A percentile compares a stretch with the other conserved stretches of the same genome.
phyloP scores from a whole-genome alignment of 129 eudicot genomes.

The Scalesia atractyloides region DNA sequence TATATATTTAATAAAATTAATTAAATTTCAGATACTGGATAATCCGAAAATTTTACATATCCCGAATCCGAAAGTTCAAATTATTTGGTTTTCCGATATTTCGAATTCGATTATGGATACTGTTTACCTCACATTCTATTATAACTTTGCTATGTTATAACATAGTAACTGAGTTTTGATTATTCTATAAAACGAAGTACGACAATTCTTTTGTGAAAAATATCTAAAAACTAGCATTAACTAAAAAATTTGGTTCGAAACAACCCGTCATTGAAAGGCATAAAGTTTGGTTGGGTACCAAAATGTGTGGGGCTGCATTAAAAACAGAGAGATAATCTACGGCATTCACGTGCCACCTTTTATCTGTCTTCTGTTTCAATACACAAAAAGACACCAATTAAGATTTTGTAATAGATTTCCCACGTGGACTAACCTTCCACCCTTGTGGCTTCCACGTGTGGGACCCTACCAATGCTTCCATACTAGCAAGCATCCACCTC shows the following conservation, averaged over 20 bases:
- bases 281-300: constrained; percentile 17
- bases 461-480: constrained; percentile 33
- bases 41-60: too few relatives aligned
- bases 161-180: too few relatives aligned
- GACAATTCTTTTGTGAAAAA: not conserved
- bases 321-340: constrained; percentile 17
- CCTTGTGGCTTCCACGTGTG: constrained; percentile 41
- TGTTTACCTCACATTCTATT: too few relatives aligned
- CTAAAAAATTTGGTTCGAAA: too few relatives aligned
- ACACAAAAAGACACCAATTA: constrained; percentile 24
- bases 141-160: too few relatives aligned
- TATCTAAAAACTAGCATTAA: not conserved
- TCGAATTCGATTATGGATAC: too few relatives aligned
- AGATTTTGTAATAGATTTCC: constrained; percentile 38
- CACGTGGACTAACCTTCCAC: constrained; percentile 30
- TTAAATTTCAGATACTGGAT: too few relatives aligned
- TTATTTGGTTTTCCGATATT: too few relatives aligned
- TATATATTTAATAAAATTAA: too few relatives aligned
- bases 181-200: not conserved
- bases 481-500: constrained; percentile 38
- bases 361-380: constrained; percentile 21
- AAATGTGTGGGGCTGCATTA: constrained; percentile 26
- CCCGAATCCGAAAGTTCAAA: too few relatives aligned
- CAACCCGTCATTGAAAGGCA: not conserved
- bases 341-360: constrained; percentile 28